Percentiles rank a stretch among this genome's conserved stretches.
These are phyloP conservation scores for Hibiscus syriacus DNA, from an alignment of 345 rosid species.

Conservation along the genomic window DNA sequence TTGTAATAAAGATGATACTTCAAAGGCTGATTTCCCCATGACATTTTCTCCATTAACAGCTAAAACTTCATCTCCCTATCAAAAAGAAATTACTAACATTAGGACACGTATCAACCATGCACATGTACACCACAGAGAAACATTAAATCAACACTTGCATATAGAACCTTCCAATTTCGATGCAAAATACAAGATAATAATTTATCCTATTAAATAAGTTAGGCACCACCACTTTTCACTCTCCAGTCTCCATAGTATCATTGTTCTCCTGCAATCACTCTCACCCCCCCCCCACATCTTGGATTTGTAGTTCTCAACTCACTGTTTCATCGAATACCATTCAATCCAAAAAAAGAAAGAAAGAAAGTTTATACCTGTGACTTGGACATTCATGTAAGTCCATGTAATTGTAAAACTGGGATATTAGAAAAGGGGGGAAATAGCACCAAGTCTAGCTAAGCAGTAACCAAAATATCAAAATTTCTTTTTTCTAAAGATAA, in stretches of 20 bases:
- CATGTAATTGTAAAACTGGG: neutral
- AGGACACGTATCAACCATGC: neutral
- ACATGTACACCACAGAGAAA: neutral
- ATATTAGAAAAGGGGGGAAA: neutral
- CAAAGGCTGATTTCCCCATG: conserved; percentile 82
- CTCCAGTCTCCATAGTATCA: neutral
- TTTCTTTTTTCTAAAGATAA: neutral
- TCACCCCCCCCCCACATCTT: neutral
- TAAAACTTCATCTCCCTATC: conserved; percentile 76
- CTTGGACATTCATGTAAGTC: neutral
- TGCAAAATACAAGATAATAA: neutral
- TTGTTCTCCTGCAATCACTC: neutral
- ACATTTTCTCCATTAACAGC: conserved; percentile 79
- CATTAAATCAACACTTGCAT: neutral
- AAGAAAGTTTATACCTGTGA: neutral
- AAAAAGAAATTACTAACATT: conserved; percentile 10
- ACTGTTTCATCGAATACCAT: neutral
- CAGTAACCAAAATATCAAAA: neutral
- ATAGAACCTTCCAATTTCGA: neutral
- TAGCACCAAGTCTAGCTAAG: neutral
- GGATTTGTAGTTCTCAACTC: neutral
- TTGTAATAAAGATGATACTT: conserved; percentile 86
- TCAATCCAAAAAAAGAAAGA: no score
- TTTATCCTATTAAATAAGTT: neutral
- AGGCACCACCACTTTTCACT: neutral